Base-by-base conservation (phyloP, 2,329 filamentous ascomycete species). In the Nothopassalora personata region DNA sequence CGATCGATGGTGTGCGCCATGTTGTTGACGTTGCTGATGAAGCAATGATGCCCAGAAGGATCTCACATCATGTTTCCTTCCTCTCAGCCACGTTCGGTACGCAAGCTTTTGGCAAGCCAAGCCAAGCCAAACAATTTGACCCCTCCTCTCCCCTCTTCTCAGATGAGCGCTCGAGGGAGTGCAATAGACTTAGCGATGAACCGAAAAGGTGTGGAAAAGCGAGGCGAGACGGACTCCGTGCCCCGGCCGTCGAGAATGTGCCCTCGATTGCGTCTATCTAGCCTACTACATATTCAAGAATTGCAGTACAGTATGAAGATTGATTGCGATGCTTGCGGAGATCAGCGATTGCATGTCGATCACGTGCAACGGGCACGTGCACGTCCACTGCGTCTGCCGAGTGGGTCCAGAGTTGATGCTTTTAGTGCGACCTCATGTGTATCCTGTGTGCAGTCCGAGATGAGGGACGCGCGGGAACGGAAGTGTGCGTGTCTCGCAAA, bases 361-460 rank as follows among this genome's bases (percentile, higher is more conserved):
- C 10, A 28, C 28, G 3, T 23, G 43, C 43, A n/a, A 46, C 8
- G n/a, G 43, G 19, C 43, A 23, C n/a, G 19, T 46, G 19, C 43
- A 23, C n/a, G 19, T 46, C 8, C 43, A 46, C 49, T 13, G 31
- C 27, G 39, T 47, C 53, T 23, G n/a, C 53, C 39, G 39, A n/a
- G 39, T 43, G 13, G 39, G 39, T 18, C 30, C 23, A 27, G 39
- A 47, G 30, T 28, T 23, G 49, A 57, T 31, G n/a, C n/a, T n/a
- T 18, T 57, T 52, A 52, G 48, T 53, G 49, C 31, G 49, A 58
- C 56, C 49, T 58, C 56, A 56, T 56, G 53, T 47, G 36, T 34
- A 18, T 33, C 19, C 53, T 51, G 15, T 19, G 7, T 10, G 28
- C 27, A 19, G 10, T 50, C 13, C 8, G 3, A 49, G 28, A 4